Evolutionary conservation across 2,329 filamentous ascomycete genomes (phyloP), one percentile per base, ranked within the genome.

Genomic region (Madurella fahalii): DNA sequence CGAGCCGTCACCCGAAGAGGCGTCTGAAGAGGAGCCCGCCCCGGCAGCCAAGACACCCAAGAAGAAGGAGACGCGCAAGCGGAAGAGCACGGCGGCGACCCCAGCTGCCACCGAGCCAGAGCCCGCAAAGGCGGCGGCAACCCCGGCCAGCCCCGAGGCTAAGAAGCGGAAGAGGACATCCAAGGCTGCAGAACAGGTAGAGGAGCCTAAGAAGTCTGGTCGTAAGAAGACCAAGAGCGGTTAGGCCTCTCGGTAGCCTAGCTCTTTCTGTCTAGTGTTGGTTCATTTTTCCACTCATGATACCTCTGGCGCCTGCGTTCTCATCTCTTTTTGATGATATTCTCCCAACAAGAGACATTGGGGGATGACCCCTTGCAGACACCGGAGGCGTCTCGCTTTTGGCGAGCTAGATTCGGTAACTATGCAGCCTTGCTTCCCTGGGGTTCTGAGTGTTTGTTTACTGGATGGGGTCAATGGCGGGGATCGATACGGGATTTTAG

Each of bases 121-220:
- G 63, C 53, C 69, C 16, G 61, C 66, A 50, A 74, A 74, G 68
- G 63, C 72, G 25, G 69, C 62, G 50, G 68, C 70, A 31, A 72
- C 72, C 31, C 75, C 78, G 25, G 75, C 75, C 53, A 83, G 78
- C 68, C 81, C 82, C 31, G 82, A 82, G 54, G 47, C 43, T 60
- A 82, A 83, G 77, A 86, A 85, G 80, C 76, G 82, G 62, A 79
- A 84, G 71, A 73, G 82, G 56, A 72, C 74, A 9, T 81, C 79
- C 63, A 84, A 84, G 75, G 77, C 73, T 40, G 72, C 72, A 30
- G 79, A 82, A 55, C 68, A 72, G 54, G 71, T 71, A 61, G 80
- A 83, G 66, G 81, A 84, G 67, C 77, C 78, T 58, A 82, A 82
- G 77, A 82, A 82, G 73, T 79, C 77, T 51, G 75, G 74, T 61